Base-by-base conservation (phyloP, 495 filamentous ascomycete species). In the Penicillium roqueforti region DNA sequence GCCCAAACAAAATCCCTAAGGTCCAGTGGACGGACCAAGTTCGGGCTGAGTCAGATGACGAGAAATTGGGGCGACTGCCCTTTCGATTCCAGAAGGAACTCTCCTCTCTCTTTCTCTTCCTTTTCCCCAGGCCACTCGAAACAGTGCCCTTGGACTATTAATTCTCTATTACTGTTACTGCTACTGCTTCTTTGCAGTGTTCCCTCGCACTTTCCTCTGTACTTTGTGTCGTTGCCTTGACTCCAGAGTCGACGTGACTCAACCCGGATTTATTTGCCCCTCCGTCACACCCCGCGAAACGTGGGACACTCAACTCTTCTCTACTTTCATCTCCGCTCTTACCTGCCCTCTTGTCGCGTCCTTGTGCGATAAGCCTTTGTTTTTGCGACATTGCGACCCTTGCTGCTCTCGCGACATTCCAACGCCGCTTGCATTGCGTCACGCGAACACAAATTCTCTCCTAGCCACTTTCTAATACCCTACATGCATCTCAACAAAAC, bases 391-490 rank as follows among this genome's bases (percentile, higher is more conserved):
- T 38, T n/a, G 31, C 40, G 36, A 54, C 29, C 26, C 22, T 22
- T 28, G n/a, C 14, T 13, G 13, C 13, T 25, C 26, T 31, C 37
- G 31, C 53, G 8, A 48, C 57, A 64, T 62, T 62, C 61, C 53
- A 18, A 45, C 36, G 49, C 62, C 57, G 63, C 46, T 66, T 66
- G 47, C 63, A 58, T 62, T 57, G 54, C 54, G 51, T 60, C 62
- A 40, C 58, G 54, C 53, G 31, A 51, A 31, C 29, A 56, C 51
- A 48, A 46, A 55, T 39, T 41, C 41, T 14, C 50, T n/a, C 29
- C 45, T 45, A 40, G 8, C 34, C 31, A 43, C 44, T 22, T 9
- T 28, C 23, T 22, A 19, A 6, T 6, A 42, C 11, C 26, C 42
- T 36, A 34, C 36, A 54, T 55, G 53, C 37, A 55, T 49, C 38